Percentiles rank a stretch among this genome's conserved stretches.
Evolutionary conservation across 176 grass and related monocot species (phyloP).

Genomic region (Themeda triandra): DNA sequence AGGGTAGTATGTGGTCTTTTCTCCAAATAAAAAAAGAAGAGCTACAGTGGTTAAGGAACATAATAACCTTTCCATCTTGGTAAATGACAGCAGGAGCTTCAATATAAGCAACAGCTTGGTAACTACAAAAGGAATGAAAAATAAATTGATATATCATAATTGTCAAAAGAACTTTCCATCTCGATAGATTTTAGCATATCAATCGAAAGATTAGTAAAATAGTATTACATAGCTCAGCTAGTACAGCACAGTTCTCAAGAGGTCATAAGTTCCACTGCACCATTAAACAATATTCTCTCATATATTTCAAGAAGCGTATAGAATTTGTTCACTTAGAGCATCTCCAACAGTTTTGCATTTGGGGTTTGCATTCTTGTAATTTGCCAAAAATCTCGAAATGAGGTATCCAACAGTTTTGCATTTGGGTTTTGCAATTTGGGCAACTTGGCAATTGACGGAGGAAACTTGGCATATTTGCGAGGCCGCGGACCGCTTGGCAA

Average conservation of each 20-base stretch:
- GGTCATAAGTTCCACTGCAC: background rate
- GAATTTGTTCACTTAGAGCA: background rate
- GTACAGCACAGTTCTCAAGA: background rate
- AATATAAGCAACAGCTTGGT: constrained; percentile 98
- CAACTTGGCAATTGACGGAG: too few relatives aligned
- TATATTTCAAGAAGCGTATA: background rate
- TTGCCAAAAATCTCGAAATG: too few relatives aligned
- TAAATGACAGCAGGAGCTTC: constrained; percentile 96
- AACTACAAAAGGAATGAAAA: constrained; percentile 46
- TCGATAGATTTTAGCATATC: constrained; percentile 1
- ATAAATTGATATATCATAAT: background rate
- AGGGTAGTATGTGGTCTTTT: background rate
- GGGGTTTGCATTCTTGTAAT: too few relatives aligned
- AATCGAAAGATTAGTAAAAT: background rate
- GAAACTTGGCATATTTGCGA: too few relatives aligned
- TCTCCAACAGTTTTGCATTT: too few relatives aligned
- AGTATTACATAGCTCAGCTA: background rate
- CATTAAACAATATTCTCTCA: background rate
- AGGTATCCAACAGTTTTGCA: too few relatives aligned
- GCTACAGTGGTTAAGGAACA: constrained; percentile 15
- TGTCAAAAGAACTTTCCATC: background rate
- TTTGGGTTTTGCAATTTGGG: too few relatives aligned
- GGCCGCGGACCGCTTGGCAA: too few relatives aligned
- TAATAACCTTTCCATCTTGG: constrained; percentile 87
- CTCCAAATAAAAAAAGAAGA: background rate